Evolutionary conservation across 1,284 basidiomycete species (phyloP).

Genomic region (Gastroboletus turbinatus): DNA sequence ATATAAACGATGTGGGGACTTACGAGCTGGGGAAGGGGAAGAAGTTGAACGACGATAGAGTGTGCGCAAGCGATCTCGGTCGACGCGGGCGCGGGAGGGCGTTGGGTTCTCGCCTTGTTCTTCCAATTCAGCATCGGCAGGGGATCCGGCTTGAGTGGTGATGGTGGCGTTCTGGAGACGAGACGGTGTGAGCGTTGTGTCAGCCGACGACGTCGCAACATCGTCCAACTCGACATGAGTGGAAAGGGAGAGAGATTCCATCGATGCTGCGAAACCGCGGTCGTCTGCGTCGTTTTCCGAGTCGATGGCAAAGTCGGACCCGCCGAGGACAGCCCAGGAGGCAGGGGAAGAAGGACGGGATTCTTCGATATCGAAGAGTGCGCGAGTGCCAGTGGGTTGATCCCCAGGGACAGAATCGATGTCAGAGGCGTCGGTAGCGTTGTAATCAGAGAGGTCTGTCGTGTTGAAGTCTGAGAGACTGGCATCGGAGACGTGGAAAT

Average conservation of each 20-base stretch:
- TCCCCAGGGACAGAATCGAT: slow-evolving; percentile 18
- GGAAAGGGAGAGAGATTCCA: slow-evolving; percentile 34
- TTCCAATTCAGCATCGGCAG: not conserved
- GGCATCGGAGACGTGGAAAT: slow-evolving; percentile 41
- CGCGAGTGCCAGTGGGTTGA: slow-evolving; percentile 2
- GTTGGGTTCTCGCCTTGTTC: not conserved
- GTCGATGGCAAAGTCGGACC: slow-evolving; percentile 12
- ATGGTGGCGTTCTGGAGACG: not conserved
- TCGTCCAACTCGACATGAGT: not conserved
- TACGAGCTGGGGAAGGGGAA: slow-evolving; percentile 42
- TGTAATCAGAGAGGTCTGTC: slow-evolving; percentile 18
- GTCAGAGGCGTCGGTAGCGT: slow-evolving; percentile 17
- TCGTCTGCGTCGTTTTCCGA: slow-evolving; percentile 20
- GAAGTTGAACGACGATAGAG: slow-evolving; percentile 36
- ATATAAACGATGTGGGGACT: slow-evolving; percentile 24
- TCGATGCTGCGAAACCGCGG: slow-evolving; percentile 31
- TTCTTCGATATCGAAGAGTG: slow-evolving; percentile 31
- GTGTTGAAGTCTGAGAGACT: slow-evolving; percentile 16
- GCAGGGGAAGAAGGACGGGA: slow-evolving; percentile 26
- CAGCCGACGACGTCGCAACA: not conserved
- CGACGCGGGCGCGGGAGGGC: slow-evolving; percentile 17
- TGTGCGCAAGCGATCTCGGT: slow-evolving; percentile 17
- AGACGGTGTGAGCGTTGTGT: slow-evolving; percentile 9
- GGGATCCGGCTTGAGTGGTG: not conserved
- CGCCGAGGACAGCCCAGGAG: slow-evolving; percentile 21